Conservation (phyloP, 257 asterid species). For the Plantago elongata region DNA sequence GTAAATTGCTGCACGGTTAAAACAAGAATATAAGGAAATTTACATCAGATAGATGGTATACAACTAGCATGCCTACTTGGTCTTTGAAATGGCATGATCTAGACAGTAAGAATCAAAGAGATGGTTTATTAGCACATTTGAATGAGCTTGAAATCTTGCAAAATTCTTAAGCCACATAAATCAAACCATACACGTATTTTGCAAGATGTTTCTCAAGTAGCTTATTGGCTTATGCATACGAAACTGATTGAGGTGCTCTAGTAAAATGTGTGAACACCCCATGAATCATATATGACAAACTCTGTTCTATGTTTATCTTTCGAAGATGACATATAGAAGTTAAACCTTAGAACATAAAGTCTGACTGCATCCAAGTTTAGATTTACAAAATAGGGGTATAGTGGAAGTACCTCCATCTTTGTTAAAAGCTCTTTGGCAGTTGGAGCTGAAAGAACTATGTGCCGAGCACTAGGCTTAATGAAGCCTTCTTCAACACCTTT, state of each 20-base stretch:
- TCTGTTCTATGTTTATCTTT: neutral
- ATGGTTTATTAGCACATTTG: too few relatives aligned
- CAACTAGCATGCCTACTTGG: neutral
- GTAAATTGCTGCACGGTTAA: conserved; percentile 52
- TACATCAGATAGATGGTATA: neutral
- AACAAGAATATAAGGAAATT: neutral
- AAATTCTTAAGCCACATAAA: neutral
- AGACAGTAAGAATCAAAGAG: too few relatives aligned
- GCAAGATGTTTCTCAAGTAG: neutral
- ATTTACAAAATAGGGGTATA: neutral
- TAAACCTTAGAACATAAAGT: too few relatives aligned
- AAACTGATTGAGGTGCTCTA: neutral
- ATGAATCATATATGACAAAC: neutral
- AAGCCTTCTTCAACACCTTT: conserved; percentile 98
- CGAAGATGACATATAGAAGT: too few relatives aligned
- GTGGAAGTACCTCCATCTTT: conserved; percentile 74
- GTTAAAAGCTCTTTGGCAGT: conserved; percentile 71
- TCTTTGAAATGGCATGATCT: neutral
- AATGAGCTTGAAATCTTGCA: too few relatives aligned
- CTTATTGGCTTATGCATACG: neutral
- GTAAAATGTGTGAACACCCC: neutral
- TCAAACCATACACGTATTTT: too few relatives aligned
- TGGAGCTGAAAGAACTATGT: conserved; percentile 83
- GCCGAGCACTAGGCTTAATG: conserved; percentile 82
- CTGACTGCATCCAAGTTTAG: too few relatives aligned